These are phyloP conservation scores for Hypomontagnella submonticulosa DNA, from an alignment of 495 filamentous ascomycete genomes.

Conservation along the genomic window DNA sequence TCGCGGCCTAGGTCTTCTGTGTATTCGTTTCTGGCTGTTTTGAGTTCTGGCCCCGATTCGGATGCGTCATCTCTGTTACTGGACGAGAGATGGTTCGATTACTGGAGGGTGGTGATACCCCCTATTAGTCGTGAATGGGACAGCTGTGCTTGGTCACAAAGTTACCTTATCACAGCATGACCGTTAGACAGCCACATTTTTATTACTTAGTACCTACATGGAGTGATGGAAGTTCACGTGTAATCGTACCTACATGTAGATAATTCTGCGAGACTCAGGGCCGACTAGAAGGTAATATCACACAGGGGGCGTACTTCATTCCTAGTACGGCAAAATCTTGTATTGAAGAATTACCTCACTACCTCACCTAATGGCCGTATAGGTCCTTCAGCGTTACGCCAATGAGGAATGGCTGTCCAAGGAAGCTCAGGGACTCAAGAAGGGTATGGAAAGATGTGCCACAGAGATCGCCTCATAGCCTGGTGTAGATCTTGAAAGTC, in stretches of 20 bases:
- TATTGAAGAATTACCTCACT: constrained; percentile 4
- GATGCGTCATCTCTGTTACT: constrained; percentile 13
- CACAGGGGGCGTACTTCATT: not conserved
- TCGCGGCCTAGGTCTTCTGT: not conserved
- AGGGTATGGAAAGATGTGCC: constrained; percentile 23
- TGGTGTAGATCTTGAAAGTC: constrained; percentile 36
- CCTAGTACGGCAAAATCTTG: constrained; percentile 8
- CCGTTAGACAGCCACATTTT: constrained; percentile 19
- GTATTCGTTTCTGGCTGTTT: constrained; percentile 4
- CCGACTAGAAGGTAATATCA: constrained; percentile 1
- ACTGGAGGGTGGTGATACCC: constrained; percentile 21
- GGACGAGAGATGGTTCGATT: constrained; percentile 12
- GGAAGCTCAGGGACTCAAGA: constrained; percentile 4
- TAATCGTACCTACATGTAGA: constrained; percentile 5
- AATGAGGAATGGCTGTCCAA: not conserved
- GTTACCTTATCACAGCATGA: constrained; percentile 28
- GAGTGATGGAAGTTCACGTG: constrained; percentile 10
- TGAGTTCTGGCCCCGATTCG: constrained; percentile 18
- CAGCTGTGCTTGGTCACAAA: constrained; percentile 21
- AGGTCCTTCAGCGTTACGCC: constrained; percentile 5
- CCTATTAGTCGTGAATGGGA: constrained; percentile 17
- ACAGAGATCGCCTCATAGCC: constrained; percentile 41
- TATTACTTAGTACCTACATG: constrained; percentile 8
- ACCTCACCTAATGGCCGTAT: constrained; percentile 5
- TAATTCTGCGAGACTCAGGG: constrained; percentile 19